Conservation (phyloP, 768 basidiomycete genomes). For the Suillus discolor region DNA sequence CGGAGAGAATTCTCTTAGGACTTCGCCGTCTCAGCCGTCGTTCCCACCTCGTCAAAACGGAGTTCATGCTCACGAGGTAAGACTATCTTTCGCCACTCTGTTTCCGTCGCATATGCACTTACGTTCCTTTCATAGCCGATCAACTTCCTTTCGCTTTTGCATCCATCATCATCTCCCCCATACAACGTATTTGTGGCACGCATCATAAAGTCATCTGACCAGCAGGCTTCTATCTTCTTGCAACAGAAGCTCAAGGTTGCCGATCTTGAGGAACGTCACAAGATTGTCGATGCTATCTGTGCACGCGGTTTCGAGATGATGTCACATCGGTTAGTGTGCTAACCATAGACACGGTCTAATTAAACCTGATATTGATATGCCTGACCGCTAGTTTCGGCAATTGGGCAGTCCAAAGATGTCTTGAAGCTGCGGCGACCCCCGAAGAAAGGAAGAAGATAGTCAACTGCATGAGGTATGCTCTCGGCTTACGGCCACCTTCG, state of each 20-base stretch:
- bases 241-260: constrained; percentile 92
- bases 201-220: constrained; percentile 88
- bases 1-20: constrained; percentile 32
- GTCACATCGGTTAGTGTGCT: constrained; percentile 67
- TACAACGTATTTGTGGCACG: constrained; percentile 81
- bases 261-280: constrained; percentile 71
- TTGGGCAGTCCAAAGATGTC: constrained; percentile 87
- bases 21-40: constrained; percentile 27
- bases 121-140: constrained; percentile 60
- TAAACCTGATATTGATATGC: constrained; percentile 5
- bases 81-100: constrained; percentile 17
- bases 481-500: background rate
- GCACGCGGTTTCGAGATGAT: constrained; percentile 89
- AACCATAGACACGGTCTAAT: background rate
- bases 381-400: constrained; percentile 71
- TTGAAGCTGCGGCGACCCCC: constrained; percentile 74
- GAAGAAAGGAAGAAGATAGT: constrained; percentile 84
- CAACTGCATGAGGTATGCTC: constrained; percentile 75
- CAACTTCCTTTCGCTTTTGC: constrained; percentile 64
- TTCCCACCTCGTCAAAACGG: constrained; percentile 29
- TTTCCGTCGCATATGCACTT: constrained; percentile 20
- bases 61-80: constrained; percentile 54
- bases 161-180: constrained; percentile 75
- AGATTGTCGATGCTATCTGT: constrained; percentile 88
- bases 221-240: constrained; percentile 88